Conservation (phyloP, 306 rosid species). For the Medicago ruthenica region DNA sequence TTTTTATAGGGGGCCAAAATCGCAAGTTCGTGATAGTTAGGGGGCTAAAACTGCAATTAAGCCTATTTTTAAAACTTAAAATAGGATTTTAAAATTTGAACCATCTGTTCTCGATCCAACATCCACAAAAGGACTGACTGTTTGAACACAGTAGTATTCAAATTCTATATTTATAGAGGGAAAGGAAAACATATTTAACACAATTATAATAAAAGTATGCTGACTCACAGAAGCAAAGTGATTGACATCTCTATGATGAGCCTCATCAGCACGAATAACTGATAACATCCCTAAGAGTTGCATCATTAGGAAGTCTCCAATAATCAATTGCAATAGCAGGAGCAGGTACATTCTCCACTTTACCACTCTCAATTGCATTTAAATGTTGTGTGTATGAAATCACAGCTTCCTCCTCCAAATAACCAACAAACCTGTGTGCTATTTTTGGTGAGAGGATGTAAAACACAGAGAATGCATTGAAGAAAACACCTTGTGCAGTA, state of each 20-base stretch:
- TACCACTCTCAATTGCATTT: constrained; percentile 63
- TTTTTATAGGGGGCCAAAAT: too few relatives aligned
- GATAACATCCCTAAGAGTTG: constrained; percentile 71
- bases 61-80: too few relatives aligned
- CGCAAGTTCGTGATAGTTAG: too few relatives aligned
- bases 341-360: constrained; percentile 69
- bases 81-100: too few relatives aligned
- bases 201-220: not conserved
- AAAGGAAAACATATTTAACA: not conserved
- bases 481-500: constrained; percentile 81
- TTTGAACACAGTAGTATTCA: too few relatives aligned
- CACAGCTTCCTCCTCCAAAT: constrained; percentile 81
- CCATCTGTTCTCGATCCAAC: too few relatives aligned
- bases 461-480: constrained; percentile 65
- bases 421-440: constrained; percentile 79
- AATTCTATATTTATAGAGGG: not conserved
- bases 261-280: constrained; percentile 90
- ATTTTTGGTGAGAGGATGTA: constrained; percentile 69
- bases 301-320: constrained; percentile 78
- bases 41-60: too few relatives aligned
- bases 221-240: constrained; percentile 86
- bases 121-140: too few relatives aligned
- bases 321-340: constrained; percentile 88
- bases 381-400: constrained; percentile 66
- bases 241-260: constrained; percentile 80